Percentiles rank a stretch among this genome's conserved stretches.
Conservation (phyloP, 176 grass and related monocot species). For the Lolium rigidum region DNA sequence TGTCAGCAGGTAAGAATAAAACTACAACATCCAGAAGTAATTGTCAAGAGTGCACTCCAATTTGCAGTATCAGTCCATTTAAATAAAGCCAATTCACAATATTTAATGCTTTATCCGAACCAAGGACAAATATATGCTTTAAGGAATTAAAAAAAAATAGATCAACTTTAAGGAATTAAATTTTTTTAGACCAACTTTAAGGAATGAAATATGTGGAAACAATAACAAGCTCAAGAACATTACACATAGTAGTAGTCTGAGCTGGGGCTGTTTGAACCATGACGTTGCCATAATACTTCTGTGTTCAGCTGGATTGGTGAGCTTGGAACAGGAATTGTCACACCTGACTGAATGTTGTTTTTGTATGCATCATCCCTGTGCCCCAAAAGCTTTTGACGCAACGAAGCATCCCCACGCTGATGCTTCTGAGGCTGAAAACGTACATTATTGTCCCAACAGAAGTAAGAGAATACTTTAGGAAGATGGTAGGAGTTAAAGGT, state of each 20-base stretch:
- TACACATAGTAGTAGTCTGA: conserved; percentile 88
- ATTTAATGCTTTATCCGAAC: not conserved
- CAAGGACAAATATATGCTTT: not conserved
- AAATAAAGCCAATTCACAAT: conserved; percentile 34
- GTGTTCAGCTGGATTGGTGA: conserved; percentile 71
- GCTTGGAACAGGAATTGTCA: conserved; percentile 52
- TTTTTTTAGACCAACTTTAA: not conserved
- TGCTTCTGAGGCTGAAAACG: conserved; percentile 54
- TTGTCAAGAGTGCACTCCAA: conserved; percentile 16
- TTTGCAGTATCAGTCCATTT: not conserved
- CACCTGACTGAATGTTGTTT: conserved; percentile 36
- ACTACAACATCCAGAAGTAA: conserved; percentile 21
- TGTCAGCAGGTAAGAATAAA: not conserved
- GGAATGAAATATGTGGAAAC: conserved; percentile 29
- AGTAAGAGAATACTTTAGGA: not conserved
- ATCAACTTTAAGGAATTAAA: conserved; percentile 19
- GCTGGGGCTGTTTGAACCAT: conserved; percentile 36
- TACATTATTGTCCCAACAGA: not conserved
- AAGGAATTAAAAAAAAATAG: not conserved
- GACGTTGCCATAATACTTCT: conserved; percentile 31
- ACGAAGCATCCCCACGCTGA: conserved; percentile 48
- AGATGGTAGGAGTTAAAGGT: not conserved
- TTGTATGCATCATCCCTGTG: conserved; percentile 47
- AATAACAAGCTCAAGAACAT: conserved; percentile 43
- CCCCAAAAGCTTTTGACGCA: conserved; percentile 53